Evolutionary conservation across 2,329 filamentous ascomycete genomes (phyloP).

Genomic region (Fusarium acutatum): DNA sequence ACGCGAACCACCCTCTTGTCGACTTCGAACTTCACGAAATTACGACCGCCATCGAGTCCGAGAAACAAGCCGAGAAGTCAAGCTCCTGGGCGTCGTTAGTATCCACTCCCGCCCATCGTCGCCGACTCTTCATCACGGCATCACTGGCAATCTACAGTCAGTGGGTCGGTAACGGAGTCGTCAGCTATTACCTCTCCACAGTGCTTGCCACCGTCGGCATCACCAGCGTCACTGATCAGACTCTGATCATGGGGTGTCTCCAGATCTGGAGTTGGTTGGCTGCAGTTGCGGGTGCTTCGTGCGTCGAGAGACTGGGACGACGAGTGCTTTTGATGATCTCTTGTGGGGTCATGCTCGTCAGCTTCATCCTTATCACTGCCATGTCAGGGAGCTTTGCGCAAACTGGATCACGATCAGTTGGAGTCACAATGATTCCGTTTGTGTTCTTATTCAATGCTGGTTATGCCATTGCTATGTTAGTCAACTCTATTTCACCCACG

Average conservation of each 20-base stretch:
- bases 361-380: conserved; percentile 10
- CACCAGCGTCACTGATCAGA: conserved; percentile 16
- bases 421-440: conserved; percentile 12
- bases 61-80: conserved; percentile 8
- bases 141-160: conserved; percentile 12
- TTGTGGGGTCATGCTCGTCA: conserved; percentile 8
- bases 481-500: accelerated
- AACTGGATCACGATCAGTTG: conserved; percentile 6
- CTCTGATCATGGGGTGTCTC: conserved; percentile 9
- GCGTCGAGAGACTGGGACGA: not conserved
- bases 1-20: conserved; percentile 1
- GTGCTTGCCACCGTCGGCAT: conserved; percentile 4
- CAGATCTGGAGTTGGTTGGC: conserved; percentile 18
- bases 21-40: conserved; percentile 18
- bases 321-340: conserved; percentile 6
- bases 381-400: conserved; percentile 5
- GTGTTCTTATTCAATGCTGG: conserved; percentile 15
- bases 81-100: conserved; percentile 1
- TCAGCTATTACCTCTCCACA: conserved; percentile 9
- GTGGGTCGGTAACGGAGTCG: conserved; percentile 15
- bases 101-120: conserved; percentile 5
- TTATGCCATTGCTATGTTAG: conserved; percentile 11
- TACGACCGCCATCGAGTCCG: conserved; percentile 6
- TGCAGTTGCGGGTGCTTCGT: not conserved
- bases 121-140: conserved; percentile 5